Evolutionary conservation across 148 eudicot genomes (phyloP), one percentile per base, ranked within the genome.

Genomic region (Persicaria tinctoria): DNA sequence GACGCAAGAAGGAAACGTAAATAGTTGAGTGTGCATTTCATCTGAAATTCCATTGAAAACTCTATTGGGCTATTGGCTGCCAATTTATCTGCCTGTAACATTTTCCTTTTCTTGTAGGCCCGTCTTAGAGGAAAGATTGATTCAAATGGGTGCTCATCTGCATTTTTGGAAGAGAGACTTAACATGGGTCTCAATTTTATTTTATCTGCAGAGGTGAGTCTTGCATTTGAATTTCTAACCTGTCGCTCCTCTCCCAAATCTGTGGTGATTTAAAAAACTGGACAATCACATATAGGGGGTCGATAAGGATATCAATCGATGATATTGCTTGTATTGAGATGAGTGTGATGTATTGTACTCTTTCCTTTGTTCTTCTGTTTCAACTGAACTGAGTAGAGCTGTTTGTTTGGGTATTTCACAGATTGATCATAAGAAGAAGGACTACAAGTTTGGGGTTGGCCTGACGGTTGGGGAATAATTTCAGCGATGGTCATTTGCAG

Each of bases 71-170:
- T 12, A 10, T 53, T 53, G 16, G 5, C 13, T 53, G 56, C 16
- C 13, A 12, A 10, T 32, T 32, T 32, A 32, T 32, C 38, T 32
- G 38, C 38, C 38, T 32, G 38, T 32, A 32, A 32, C 38, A 32
- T 32, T 32, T 32, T 32, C 38, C 38, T 16, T 13, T 53, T 16
- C 14, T 53, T 53, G 16, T 87, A 93, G 98, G 82, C 90, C 55
- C 98, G 97, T 62, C 86, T 93, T 54, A 85, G 98, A 80, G 98
- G 98, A 18, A 93, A 93, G 84, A 80, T 93, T 47, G 98, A 93
- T 75, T 89, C 98, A 55, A 93, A 93, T 80, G 98, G 98, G 16
- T 85, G 87, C 70, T 84, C 85, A 41, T 78, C 98, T 82, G 87
- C 95, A 78, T 88, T 89, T 74, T 77, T 91, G 74, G 98, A 93